A percentile compares a stretch with the other conserved stretches of the same genome.
These are phyloP conservation scores for Fusarium sp. DNA, from an alignment of 2,329 filamentous ascomycete species.

Conservation along the genomic window DNA sequence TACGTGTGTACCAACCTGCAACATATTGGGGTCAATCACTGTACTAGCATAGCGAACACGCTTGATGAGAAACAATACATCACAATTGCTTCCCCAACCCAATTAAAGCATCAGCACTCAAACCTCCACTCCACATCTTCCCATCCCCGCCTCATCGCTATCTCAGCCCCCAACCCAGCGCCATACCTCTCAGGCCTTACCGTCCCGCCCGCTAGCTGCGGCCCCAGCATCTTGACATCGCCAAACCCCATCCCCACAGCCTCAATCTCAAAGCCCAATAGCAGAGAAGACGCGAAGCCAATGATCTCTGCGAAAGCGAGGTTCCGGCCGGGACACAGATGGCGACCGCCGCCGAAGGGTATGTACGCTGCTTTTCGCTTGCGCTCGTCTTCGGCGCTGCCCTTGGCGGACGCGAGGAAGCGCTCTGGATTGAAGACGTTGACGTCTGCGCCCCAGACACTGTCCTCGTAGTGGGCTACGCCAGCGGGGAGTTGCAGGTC, in stretches of 20 bases:
- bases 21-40: not conserved
- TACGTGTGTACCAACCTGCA: not conserved
- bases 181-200: constrained; percentile 34
- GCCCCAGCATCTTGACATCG: constrained; percentile 27
- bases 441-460: constrained; percentile 40
- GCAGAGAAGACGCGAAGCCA: constrained; percentile 43
- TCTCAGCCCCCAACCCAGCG: constrained; percentile 26
- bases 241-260: constrained; percentile 29
- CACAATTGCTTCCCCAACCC: not conserved
- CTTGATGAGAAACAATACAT: constrained; percentile 4
- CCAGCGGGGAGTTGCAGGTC: constrained; percentile 44
- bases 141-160: constrained; percentile 24
- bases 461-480: constrained; percentile 36
- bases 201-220: constrained; percentile 30
- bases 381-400: constrained; percentile 16
- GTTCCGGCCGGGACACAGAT: constrained; percentile 49
- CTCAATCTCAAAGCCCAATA: constrained; percentile 47
- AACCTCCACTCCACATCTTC: constrained; percentile 36
- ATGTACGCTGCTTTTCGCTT: constrained; percentile 40
- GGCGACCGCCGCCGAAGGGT: constrained; percentile 49
- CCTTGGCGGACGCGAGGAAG: constrained; percentile 26
- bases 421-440: constrained; percentile 40
- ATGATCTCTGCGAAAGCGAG: constrained; percentile 50
- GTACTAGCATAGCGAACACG: constrained; percentile 15
- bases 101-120: constrained; percentile 13